Base-by-base conservation (phyloP, 2,329 filamentous ascomycete genomes). In the Aspergillus eucalypticola region DNA sequence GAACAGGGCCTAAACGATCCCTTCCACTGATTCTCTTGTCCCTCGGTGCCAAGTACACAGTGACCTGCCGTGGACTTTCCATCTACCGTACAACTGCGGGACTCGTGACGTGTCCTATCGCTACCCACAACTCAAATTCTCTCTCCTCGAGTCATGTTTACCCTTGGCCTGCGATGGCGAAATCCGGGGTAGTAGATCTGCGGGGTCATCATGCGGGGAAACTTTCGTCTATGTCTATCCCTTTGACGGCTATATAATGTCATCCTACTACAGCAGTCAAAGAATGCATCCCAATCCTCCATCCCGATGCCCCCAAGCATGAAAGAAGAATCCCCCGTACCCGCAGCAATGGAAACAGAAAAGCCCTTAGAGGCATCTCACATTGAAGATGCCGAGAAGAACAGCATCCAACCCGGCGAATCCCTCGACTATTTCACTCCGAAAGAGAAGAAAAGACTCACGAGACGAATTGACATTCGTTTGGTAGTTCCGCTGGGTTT, bases 391-490 rank as follows among this genome's bases (percentile, higher is more conserved):
- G 21, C 15, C 19, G 50, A 54, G 38, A 54, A 54, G 17, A 41
- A 41, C 19, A 23, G 19, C 17, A 35, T 39, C 29, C 25, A 54
- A 8, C 17, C 54, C 11, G 27, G 46, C 1, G 57, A 49, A 13
- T 21, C 42, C 8, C 25, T 59, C 19, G 21, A 41, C 39, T 11
- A 19, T 13, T 32, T 59, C 38, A 51, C 52, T 8, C 32, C 58
- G 3, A 39, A 51, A 7, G 25, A 60, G 35, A 50, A 44, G 13
- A 60, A 56, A 35, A 19, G 35, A 25, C 44, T 60, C 25, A 23
- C 23, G 41, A 49, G 54, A 13, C 38, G 48, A 10, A 61, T 66
- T 29, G 64, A 66, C 42, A 35, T 58, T 5, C 61, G 64, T 4
- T 53, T 66, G 11, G 55, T 64, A 6, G 23, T 59, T 2, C 56